Percentiles rank a stretch among this genome's conserved stretches.
These are phyloP conservation scores for Melanomma pulvis-pyrius DNA, from an alignment of 495 filamentous ascomycete species.

Conservation along the genomic window DNA sequence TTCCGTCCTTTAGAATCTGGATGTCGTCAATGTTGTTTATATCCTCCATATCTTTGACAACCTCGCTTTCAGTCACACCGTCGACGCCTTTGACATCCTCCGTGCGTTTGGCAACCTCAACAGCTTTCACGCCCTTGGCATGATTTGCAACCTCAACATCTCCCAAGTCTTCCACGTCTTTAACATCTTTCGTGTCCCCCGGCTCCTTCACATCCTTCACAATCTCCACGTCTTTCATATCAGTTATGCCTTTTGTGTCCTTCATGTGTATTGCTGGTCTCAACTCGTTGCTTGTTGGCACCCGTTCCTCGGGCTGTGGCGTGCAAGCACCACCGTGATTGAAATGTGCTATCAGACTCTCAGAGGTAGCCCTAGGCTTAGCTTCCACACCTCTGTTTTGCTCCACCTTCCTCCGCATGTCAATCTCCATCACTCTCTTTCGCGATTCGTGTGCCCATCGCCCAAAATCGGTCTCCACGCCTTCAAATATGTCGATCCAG, in stretches of 20 bases:
- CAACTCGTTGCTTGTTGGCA: not conserved
- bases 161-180: not conserved
- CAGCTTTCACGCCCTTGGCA: no score
- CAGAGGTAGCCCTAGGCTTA: not conserved
- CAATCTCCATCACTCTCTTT: conserved; percentile 42
- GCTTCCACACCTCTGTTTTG: not conserved
- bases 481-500: conserved; percentile 87
- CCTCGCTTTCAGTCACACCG: no score
- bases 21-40: no score
- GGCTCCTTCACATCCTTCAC: not conserved
- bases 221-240: not conserved
- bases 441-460: conserved; percentile 64
- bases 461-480: conserved; percentile 76
- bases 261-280: not conserved
- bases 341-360: conserved; percentile 2
- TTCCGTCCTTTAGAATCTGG: not conserved
- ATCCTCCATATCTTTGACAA: no score
- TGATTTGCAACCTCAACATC: no score
- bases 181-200: not conserved
- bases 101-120: no score
- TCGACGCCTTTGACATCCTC: no score
- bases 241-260: not conserved
- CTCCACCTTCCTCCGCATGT: conserved; percentile 34
- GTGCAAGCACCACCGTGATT: not conserved
- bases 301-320: not conserved